Conservation (phyloP, 2,329 filamentous ascomycete species). For the Drechslerella dactyloides region DNA sequence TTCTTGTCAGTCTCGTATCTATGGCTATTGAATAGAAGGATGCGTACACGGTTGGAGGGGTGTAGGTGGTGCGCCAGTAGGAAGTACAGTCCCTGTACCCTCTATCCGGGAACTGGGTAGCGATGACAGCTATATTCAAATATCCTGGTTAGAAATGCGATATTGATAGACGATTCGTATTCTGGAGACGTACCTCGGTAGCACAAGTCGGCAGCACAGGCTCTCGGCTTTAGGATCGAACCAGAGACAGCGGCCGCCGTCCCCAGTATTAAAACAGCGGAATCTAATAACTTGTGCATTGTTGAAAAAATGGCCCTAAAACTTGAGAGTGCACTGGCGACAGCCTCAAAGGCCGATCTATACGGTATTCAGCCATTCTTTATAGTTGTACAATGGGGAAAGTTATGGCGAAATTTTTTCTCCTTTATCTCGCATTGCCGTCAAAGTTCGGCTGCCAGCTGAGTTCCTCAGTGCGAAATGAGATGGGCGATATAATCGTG, state of each 20-base stretch:
- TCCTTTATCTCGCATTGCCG: background rate
- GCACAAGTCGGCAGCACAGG: constrained; percentile 25
- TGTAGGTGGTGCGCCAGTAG: constrained; percentile 38
- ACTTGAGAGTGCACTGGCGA: too few species aligned
- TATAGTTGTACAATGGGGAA: too few species aligned
- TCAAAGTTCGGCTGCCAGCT: background rate
- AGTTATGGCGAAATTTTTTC: background rate
- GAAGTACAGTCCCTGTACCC: constrained; percentile 14
- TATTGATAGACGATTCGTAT: background rate
- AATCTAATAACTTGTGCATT: constrained; percentile 5
- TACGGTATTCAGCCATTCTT: background rate
- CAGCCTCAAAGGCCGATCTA: background rate
- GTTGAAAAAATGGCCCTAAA: background rate
- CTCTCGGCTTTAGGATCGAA: constrained; percentile 16
- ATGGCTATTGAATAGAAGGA: background rate
- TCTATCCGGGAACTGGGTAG: constrained; percentile 6
- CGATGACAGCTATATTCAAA: constrained; percentile 11
- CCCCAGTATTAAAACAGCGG: background rate
- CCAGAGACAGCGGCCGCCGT: constrained; percentile 11
- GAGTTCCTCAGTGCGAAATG: background rate
- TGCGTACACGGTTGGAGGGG: constrained; percentile 14
- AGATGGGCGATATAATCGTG: background rate
- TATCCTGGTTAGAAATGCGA: background rate
- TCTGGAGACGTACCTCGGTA: too few species aligned
- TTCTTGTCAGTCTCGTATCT: background rate